phyloP scores from a whole-genome alignment of 805 yeast species.

The Kluyveromyces aestuarii region DNA sequence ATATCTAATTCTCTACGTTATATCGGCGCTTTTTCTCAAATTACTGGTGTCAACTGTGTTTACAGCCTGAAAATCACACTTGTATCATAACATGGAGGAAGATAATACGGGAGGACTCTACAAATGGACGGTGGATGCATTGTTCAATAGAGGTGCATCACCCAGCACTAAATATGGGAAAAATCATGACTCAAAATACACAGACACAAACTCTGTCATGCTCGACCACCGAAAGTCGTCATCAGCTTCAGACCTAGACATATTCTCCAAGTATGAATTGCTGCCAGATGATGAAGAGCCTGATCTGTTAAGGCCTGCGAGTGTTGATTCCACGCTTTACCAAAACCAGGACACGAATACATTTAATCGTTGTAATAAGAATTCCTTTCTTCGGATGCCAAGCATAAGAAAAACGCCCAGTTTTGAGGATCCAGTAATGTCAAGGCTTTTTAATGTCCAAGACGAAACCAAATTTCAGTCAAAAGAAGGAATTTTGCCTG shows the following conservation, averaged over 20 bases:
- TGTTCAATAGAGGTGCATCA: slow-evolving; percentile 20
- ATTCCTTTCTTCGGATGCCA: not conserved
- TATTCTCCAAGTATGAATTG: slow-evolving; percentile 15
- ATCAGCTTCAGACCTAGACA: not conserved
- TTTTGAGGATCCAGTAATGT: slow-evolving; percentile 17
- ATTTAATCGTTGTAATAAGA: slow-evolving; percentile 12
- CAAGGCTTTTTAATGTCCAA: slow-evolving; percentile 12
- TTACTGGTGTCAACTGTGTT: too few relatives aligned
- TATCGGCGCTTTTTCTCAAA: too few relatives aligned
- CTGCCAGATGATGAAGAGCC: slow-evolving; percentile 11
- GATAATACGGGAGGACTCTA: slow-evolving; percentile 12
- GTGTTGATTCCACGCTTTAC: slow-evolving; percentile 4
- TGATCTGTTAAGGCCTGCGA: slow-evolving; percentile 2
- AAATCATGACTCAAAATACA: slow-evolving; percentile 11
- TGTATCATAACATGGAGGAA: not conserved
- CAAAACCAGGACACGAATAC: slow-evolving; percentile 18
- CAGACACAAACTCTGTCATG: slow-evolving; percentile 17
- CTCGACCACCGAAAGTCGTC: not conserved
- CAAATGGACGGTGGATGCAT: slow-evolving; percentile 27
- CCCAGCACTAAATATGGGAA: slow-evolving; percentile 24
- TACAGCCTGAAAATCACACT: not conserved
- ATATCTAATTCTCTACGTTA: too few relatives aligned
- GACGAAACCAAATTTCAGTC: not conserved
- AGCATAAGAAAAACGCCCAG: slow-evolving; percentile 11
- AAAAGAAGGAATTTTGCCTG: slow-evolving; percentile 14